phyloP scores from a whole-genome alignment of 73 alveolate genomes.

The Paramecium pentaurelia region DNA sequence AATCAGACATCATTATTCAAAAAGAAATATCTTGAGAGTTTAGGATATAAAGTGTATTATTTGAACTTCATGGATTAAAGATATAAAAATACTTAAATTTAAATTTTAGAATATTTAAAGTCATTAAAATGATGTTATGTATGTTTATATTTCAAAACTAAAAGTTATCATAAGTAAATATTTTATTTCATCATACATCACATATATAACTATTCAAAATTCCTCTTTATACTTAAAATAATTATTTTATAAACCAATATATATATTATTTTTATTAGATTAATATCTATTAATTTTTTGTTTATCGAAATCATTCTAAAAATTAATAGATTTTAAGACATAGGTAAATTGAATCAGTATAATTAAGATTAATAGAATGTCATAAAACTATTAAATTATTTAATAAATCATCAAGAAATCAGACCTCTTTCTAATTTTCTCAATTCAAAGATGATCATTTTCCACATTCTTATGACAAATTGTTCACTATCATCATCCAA shows the following conservation, averaged over 20 bases:
- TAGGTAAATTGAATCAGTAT: background rate
- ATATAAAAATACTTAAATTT: background rate
- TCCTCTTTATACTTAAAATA: too few species aligned
- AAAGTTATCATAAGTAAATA: background rate
- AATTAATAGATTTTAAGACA: background rate
- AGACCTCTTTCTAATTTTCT: slow-evolving; percentile 39
- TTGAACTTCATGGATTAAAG: background rate
- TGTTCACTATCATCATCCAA: slow-evolving; percentile 23
- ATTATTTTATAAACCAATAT: too few species aligned
- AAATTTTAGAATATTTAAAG: background rate
- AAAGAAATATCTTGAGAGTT: background rate
- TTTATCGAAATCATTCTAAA: too few species aligned
- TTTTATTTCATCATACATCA: background rate
- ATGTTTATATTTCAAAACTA: background rate
- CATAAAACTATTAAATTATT: background rate
- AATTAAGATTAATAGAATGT: background rate
- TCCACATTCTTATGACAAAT: slow-evolving; percentile 41
- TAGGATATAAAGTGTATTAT: background rate
- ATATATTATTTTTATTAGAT: too few species aligned
- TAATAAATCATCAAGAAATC: background rate
- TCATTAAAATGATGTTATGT: background rate
- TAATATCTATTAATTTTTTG: too few species aligned
- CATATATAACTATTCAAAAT: too few species aligned
- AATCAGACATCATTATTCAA: background rate
- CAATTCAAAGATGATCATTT: slow-evolving; percentile 37